Conservation (phyloP, 2,329 filamentous ascomycete genomes). For the Lasiodiplodia gonubiensis region DNA sequence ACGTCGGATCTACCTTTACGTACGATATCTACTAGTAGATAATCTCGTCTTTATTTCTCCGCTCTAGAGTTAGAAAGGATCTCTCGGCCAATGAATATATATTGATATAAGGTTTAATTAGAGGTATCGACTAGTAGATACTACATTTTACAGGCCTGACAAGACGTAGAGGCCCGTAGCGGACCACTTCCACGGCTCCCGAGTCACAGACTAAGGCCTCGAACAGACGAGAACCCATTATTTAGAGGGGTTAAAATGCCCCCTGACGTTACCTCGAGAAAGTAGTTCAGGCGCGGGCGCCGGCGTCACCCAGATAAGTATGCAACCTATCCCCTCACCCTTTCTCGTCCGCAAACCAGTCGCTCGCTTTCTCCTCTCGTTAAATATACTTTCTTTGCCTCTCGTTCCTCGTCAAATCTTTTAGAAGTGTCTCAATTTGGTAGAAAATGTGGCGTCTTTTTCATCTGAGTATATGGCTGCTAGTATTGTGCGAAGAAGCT, state of each 20-base stretch:
- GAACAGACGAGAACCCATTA: neutral
- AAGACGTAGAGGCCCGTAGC: neutral
- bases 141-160: neutral
- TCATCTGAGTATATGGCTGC: slow-evolving; percentile 14
- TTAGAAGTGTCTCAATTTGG: neutral
- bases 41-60: neutral
- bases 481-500: slow-evolving; percentile 1
- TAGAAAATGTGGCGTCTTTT: neutral
- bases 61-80: neutral
- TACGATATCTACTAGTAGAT: neutral
- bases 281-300: neutral
- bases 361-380: neutral
- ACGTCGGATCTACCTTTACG: neutral
- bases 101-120: neutral
- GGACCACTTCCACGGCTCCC: neutral
- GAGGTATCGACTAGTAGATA: neutral
- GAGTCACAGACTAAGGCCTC: neutral
- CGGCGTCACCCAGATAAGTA: neutral
- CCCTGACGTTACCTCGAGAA: neutral
- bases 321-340: neutral
- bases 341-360: neutral
- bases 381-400: neutral
- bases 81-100: neutral
- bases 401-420: neutral
- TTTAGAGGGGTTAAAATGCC: neutral